phyloP scores from a whole-genome alignment of 768 basidiomycete genomes.

The Gloeostereum incarnatum region DNA sequence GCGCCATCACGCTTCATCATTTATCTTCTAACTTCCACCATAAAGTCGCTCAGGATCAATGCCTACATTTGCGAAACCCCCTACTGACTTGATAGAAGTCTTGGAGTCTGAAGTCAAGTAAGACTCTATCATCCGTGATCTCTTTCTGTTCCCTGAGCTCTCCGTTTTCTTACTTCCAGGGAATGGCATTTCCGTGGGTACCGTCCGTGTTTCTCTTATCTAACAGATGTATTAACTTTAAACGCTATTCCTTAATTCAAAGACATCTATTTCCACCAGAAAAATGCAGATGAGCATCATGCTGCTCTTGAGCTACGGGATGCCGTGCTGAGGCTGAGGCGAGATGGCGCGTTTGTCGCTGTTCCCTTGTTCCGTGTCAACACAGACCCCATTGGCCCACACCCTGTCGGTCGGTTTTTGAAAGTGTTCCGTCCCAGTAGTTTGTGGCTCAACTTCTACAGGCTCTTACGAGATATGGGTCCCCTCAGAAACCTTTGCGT shows the following conservation, averaged over 20 bases:
- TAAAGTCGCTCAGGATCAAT: too few relatives aligned
- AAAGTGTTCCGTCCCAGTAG: neutral
- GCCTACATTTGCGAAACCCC: constrained; percentile 14
- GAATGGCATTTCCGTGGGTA: constrained; percentile 75
- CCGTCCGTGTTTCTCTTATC: constrained; percentile 3
- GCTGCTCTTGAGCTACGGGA: constrained; percentile 63
- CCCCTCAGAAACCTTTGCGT: constrained; percentile 62
- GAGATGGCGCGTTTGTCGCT: constrained; percentile 73
- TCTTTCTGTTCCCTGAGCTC: neutral
- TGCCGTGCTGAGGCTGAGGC: constrained; percentile 58
- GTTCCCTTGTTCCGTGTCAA: constrained; percentile 72
- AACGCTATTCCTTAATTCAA: too few relatives aligned
- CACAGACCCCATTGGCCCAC: constrained; percentile 59
- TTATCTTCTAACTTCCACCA: too few relatives aligned
- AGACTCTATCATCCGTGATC: too few relatives aligned
- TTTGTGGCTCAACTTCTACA: constrained; percentile 13
- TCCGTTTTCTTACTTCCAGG: constrained; percentile 20
- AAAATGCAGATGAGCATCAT: constrained; percentile 49
- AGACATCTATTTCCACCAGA: constrained; percentile 79
- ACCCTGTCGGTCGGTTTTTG: constrained; percentile 54
- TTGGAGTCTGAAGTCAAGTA: constrained; percentile 58
- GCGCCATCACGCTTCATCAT: too few relatives aligned
- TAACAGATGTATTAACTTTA: constrained; percentile 1
- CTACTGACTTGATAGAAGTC: constrained; percentile 46
- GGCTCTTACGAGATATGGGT: constrained; percentile 82